These are phyloP conservation scores for Hypsizygus ulmarius DNA, from an alignment of 1,284 basidiomycete species.

Conservation along the genomic window DNA sequence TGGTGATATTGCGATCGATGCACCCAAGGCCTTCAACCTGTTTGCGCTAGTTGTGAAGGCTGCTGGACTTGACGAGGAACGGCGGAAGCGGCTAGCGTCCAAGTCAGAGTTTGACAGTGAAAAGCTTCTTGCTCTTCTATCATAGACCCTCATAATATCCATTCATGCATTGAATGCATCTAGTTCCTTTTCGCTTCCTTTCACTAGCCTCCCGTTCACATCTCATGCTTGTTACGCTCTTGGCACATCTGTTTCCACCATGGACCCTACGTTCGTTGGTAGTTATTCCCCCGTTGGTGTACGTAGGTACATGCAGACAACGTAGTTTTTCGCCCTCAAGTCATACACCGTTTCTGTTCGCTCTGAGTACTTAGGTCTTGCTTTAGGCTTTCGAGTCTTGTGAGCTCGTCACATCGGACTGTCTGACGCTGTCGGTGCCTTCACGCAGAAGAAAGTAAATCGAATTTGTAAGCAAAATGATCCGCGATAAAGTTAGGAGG, in stretches of 20 bases:
- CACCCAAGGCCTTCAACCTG: constrained; percentile 79
- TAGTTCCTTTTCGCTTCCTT: constrained; percentile 18
- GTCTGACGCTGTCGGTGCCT: too few relatives aligned
- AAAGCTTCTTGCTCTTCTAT: constrained; percentile 57
- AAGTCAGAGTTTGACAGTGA: constrained; percentile 55
- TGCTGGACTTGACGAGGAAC: constrained; percentile 62
- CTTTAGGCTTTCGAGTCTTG: background rate
- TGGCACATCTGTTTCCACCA: constrained; percentile 24
- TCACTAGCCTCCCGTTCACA: constrained; percentile 15
- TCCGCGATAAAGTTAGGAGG: too few relatives aligned
- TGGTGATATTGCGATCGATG: constrained; percentile 87
- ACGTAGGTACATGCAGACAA: constrained; percentile 18
- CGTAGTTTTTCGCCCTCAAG: constrained; percentile 15
- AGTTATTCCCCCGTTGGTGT: constrained; percentile 20
- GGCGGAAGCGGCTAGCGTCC: constrained; percentile 49
- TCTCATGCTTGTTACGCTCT: constrained; percentile 13
- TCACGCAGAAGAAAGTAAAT: too few relatives aligned
- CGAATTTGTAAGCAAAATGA: too few relatives aligned
- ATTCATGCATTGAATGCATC: constrained; percentile 28
- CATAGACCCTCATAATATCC: constrained; percentile 38
- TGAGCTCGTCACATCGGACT: too few relatives aligned
- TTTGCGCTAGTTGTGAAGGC: constrained; percentile 75
- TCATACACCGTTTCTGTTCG: constrained; percentile 13
- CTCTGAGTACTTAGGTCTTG: background rate
- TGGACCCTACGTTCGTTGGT: constrained; percentile 19